Conservation (phyloP, 2,329 filamentous ascomycete species). For the Neonectria coccinea region DNA sequence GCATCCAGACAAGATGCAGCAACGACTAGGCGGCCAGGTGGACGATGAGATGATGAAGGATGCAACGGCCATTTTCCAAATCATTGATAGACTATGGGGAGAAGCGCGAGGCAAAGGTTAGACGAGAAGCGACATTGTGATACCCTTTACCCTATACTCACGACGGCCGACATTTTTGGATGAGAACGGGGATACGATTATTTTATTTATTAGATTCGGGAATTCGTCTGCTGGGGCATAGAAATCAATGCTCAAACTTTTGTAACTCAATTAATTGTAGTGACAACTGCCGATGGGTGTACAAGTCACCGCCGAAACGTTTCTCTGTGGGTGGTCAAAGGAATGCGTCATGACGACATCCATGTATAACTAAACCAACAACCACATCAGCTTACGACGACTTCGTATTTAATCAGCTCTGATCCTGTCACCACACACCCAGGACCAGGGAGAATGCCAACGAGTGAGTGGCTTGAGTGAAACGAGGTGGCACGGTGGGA, state of each 20-base stretch:
- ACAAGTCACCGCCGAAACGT: neutral
- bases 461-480: too few relatives aligned
- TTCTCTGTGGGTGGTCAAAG: neutral
- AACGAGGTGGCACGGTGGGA: too few relatives aligned
- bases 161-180: neutral
- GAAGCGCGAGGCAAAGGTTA: slow-evolving; percentile 61
- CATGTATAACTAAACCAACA: neutral
- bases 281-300: too few relatives aligned
- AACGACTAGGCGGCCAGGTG: slow-evolving; percentile 80
- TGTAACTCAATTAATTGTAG: too few relatives aligned
- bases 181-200: neutral
- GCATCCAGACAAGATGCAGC: slow-evolving; percentile 99
- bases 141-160: slow-evolving; percentile 26
- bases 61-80: slow-evolving; percentile 92
- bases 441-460: neutral
- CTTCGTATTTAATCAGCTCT: neutral
- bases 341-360: neutral
- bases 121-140: slow-evolving; percentile 17
- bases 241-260: neutral
- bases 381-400: neutral
- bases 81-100: slow-evolving; percentile 84
- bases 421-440: neutral
- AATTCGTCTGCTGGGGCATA: neutral
- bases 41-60: slow-evolving; percentile 78
- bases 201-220: neutral